Base-by-base conservation (phyloP, 2,329 filamentous ascomycete species). In the Chrysoporthe puriensis region DNA sequence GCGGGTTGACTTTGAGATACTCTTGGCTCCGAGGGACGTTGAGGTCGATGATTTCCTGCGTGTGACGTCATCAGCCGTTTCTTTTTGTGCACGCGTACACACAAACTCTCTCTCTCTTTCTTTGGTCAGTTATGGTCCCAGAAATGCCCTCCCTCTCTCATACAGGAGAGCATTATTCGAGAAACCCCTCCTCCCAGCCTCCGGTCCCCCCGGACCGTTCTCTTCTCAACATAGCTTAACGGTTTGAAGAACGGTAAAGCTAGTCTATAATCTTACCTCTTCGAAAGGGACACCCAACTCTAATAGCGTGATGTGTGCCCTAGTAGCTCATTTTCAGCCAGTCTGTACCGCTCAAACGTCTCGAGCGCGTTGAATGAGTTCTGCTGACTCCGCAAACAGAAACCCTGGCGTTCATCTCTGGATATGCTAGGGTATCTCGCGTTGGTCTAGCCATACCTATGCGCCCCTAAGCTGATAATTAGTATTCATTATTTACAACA, bases 1-100 rank as follows among this genome's bases (percentile, higher is more conserved):
- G 88, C 71, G 92, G 91, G 80, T 95, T 94, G 76, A 96, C 80
- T 63, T 89, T 82, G 9, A 96, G 85, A 76, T 95, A 96, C 82
- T 90, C 92, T 48, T 86, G 82, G 40, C 90, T 88, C 11, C 92
- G 88, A 0, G 92, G 92, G 11, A 79, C 85, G 72, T 80, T 78
- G 59, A 96, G 83, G 76, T 95, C 90, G 73, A 96, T 91, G 67
- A 88, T 86, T 69, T 91, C 88, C 72, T 61, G 6, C 5, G 16
- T 2, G 21, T 2, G 11, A 18, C 3, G 6, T 36, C 13, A n/a
- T 14, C 4, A 46, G 42, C n/a, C 3, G 18, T 4, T 32, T 43
- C n/a, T 21, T 8, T 43, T 43, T 21, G 21, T 2, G n/a, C 3
- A 32, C 40, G 1, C 32, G n/a, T 9, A 21, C n/a, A 9, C n/a